Evolutionary conservation across 495 filamentous ascomycete genomes (phyloP).

Genomic region (Hapsidospora chrysogenum): DNA sequence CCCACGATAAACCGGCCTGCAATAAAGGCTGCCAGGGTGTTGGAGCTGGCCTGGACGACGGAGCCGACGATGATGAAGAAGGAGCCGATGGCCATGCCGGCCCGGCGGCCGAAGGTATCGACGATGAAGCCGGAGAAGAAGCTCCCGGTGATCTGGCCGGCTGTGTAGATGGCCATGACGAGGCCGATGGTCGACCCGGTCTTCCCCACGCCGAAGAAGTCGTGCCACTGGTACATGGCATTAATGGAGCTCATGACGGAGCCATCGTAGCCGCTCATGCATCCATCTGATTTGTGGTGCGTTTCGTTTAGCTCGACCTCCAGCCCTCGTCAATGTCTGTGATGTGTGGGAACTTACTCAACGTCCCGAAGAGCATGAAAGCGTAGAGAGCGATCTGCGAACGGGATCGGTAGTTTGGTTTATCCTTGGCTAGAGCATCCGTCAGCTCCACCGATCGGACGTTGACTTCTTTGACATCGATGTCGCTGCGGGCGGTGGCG

Average conservation of each 20-base stretch:
- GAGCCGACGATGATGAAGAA: conserved; percentile 34
- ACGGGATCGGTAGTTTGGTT: no score
- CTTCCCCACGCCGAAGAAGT: conserved; percentile 18
- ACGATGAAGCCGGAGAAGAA: conserved; percentile 21
- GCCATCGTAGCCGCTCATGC: background rate
- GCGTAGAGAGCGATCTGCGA: no score
- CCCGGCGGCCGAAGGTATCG: conserved; percentile 19
- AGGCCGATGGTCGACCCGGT: conserved; percentile 15
- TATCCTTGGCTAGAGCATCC: no score
- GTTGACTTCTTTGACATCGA: no score
- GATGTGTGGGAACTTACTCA: no score
- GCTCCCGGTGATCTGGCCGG: conserved; percentile 28
- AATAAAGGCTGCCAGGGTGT: conserved; percentile 29
- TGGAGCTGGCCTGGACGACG: conserved; percentile 20
- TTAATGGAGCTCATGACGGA: conserved; percentile 17
- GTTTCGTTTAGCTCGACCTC: no score
- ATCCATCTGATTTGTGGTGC: no score
- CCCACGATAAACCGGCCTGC: conserved; percentile 45
- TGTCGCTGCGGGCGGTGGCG: no score
- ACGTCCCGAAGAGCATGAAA: no score
- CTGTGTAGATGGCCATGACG: background rate
- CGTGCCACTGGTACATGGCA: conserved; percentile 20
- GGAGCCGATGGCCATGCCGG: conserved; percentile 34
- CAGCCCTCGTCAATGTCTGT: no score
- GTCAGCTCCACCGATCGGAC: no score